These are phyloP conservation scores for Mycosphaerella arachidis DNA, from an alignment of 2,329 filamentous ascomycete species.

Conservation along the genomic window DNA sequence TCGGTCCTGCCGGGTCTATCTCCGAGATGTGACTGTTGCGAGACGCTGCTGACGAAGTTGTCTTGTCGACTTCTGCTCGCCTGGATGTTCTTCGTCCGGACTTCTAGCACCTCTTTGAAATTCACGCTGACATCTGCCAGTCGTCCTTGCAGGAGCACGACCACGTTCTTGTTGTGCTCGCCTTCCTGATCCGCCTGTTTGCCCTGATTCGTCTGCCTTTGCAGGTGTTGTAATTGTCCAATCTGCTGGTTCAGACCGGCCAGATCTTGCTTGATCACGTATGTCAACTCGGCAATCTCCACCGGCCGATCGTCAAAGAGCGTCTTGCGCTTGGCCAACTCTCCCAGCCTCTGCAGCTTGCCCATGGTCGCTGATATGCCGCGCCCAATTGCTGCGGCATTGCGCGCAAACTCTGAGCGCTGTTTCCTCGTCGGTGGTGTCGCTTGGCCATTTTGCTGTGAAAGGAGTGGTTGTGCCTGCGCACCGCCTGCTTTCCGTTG, in stretches of 20 bases:
- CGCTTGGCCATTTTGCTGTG: slow-evolving; percentile 50
- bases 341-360: slow-evolving; percentile 88
- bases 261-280: slow-evolving; percentile 96
- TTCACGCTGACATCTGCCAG: slow-evolving; percentile 88
- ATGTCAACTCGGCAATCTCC: slow-evolving; percentile 95
- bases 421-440: slow-evolving; percentile 36
- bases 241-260: slow-evolving; percentile 83
- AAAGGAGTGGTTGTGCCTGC: slow-evolving; percentile 69
- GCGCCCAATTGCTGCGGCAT: slow-evolving; percentile 84
- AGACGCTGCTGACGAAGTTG: slow-evolving; percentile 91
- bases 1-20: slow-evolving; percentile 42
- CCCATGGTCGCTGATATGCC: slow-evolving; percentile 90
- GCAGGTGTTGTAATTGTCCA: slow-evolving; percentile 70
- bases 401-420: slow-evolving; percentile 87
- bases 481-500: slow-evolving; percentile 70
- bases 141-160: slow-evolving; percentile 84
- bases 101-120: slow-evolving; percentile 96
- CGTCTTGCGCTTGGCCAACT: slow-evolving; percentile 91
- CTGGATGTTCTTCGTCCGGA: slow-evolving; percentile 96
- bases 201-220: slow-evolving; percentile 62
- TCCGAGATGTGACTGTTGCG: slow-evolving; percentile 52
- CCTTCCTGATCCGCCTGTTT: slow-evolving; percentile 65
- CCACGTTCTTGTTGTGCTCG: slow-evolving; percentile 97
- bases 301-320: slow-evolving; percentile 95
- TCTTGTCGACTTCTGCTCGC: slow-evolving; percentile 87